Percentiles rank a stretch among this genome's conserved stretches.
Evolutionary conservation across 192 early-diverging fungal species (phyloP).

Genomic region (Mortierella claussenii): DNA sequence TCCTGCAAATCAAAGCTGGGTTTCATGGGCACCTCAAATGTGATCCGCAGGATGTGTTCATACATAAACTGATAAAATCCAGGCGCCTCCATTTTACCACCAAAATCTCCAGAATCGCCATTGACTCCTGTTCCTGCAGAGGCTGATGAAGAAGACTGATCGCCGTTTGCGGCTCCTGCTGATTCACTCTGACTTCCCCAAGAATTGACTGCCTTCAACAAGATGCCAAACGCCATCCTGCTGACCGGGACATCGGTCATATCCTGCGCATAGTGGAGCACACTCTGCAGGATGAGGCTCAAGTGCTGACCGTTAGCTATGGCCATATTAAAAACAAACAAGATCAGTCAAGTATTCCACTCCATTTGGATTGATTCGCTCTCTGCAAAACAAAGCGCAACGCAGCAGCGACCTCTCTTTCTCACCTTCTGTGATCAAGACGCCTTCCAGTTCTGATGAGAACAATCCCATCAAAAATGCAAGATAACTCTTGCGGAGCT

Average conservation of each 20-base stretch:
- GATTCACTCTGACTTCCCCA: slow-evolving; percentile 64
- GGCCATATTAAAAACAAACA: not conserved
- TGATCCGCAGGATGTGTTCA: slow-evolving; percentile 73
- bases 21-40: slow-evolving; percentile 86
- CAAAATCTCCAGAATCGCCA: slow-evolving; percentile 13
- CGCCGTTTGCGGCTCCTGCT: not conserved
- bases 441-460: slow-evolving; percentile 79
- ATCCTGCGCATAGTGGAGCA: slow-evolving; percentile 73
- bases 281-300: slow-evolving; percentile 70
- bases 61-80: slow-evolving; percentile 84
- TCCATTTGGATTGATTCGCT: slow-evolving; percentile 5
- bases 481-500: slow-evolving; percentile 86
- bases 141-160: too few relatives aligned
- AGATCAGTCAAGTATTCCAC: too few relatives aligned
- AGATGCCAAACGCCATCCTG: slow-evolving; percentile 75
- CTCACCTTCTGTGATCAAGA: slow-evolving; percentile 78
- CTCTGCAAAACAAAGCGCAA: not conserved
- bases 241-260: slow-evolving; percentile 67
- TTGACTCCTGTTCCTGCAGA: slow-evolving; percentile 20
- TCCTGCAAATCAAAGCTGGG: slow-evolving; percentile 76
- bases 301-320: slow-evolving; percentile 72
- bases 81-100: slow-evolving; percentile 52
- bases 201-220: slow-evolving; percentile 71
- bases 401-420: not conserved
- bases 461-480: slow-evolving; percentile 83